Base-by-base conservation (phyloP, 495 filamentous ascomycete species). In the Cercophora sp. region DNA sequence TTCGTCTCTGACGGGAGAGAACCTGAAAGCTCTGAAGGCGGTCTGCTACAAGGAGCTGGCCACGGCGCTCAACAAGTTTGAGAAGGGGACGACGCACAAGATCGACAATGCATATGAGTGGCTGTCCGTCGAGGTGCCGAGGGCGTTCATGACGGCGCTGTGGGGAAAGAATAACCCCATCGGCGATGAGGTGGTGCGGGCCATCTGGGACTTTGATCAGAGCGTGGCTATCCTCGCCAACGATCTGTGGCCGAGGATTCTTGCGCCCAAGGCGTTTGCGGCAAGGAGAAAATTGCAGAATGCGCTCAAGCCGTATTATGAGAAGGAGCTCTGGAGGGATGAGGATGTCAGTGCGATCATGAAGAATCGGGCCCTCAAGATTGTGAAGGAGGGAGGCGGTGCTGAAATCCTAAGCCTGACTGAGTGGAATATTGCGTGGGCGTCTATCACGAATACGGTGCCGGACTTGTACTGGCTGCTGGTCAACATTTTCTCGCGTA, bases 151-250 rank as follows among this genome's bases (percentile, higher is more conserved):
- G 16, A 55, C 54, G 24, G 68, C 66, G 23, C 52, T 74, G 15
- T 74, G 70, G 52, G 73, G 72, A 1, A 57, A 58, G 5, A 49
- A 61, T 20, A 74, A 73, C 42, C 69, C 71, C 0, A 61, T 72
- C 8, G 52, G 56, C 10, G 20, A 46, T 9, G 47, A 70, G 15
- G 34, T 49, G 5, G 57, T 71, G 8, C 53, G 59, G 8, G 48
- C 51, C 20, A 24, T 58, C 5, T 58, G 51, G 72, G 65, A 72
- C 48, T 75, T 75, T 48, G 70, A 77, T 16, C 59, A 64, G 31
- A 58, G 67, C 6, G 62, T 73, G 8, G 69, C 64, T 1, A 55
- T 52, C 20, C 56, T 75, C 15, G 57, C 71, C 1, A 52, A 71
- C 15, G 64, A 60, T 8, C n/a, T 70, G 5, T 24, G 58, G 4